Evolutionary conservation across 2,329 filamentous ascomycete species (phyloP).

Genomic region (Exophiala bonariae): DNA sequence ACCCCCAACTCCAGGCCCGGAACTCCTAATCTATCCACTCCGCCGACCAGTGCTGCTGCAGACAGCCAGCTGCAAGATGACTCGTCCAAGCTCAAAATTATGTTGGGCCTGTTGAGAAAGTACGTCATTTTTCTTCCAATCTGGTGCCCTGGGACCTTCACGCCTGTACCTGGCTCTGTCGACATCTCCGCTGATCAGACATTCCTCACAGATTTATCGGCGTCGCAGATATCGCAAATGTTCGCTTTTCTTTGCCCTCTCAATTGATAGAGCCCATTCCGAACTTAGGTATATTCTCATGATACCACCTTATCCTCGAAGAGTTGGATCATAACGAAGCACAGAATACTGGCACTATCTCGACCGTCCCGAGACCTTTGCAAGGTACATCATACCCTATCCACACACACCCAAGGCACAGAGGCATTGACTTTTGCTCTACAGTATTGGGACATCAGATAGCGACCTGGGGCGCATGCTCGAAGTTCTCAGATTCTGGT

Average conservation of each 20-base stretch:
- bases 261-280: slow-evolving; percentile 94
- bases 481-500: slow-evolving; percentile 94
- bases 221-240: slow-evolving; percentile 89
- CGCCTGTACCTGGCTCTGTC: background rate
- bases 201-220: slow-evolving; percentile 75
- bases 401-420: background rate
- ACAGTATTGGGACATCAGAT: slow-evolving; percentile 80
- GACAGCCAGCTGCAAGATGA: slow-evolving; percentile 69
- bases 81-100: slow-evolving; percentile 83
- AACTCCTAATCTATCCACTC: slow-evolving; percentile 31
- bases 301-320: slow-evolving; percentile 18
- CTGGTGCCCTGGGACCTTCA: background rate
- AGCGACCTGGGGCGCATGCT: slow-evolving; percentile 92
- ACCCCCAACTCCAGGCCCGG: slow-evolving; percentile 22
- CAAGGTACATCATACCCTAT: slow-evolving; percentile 48
- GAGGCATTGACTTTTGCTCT: slow-evolving; percentile 38
- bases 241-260: slow-evolving; percentile 92
- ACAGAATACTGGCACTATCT: slow-evolving; percentile 98
- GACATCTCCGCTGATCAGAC: slow-evolving; percentile 6
- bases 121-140: slow-evolving; percentile 48
- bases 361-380: slow-evolving; percentile 89
- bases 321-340: slow-evolving; percentile 14
- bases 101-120: slow-evolving; percentile 85
- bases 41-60: slow-evolving; percentile 32
- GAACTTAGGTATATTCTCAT: slow-evolving; percentile 64